Base-by-base conservation (phyloP, 345 rosid species). In the Angophora floribunda region DNA sequence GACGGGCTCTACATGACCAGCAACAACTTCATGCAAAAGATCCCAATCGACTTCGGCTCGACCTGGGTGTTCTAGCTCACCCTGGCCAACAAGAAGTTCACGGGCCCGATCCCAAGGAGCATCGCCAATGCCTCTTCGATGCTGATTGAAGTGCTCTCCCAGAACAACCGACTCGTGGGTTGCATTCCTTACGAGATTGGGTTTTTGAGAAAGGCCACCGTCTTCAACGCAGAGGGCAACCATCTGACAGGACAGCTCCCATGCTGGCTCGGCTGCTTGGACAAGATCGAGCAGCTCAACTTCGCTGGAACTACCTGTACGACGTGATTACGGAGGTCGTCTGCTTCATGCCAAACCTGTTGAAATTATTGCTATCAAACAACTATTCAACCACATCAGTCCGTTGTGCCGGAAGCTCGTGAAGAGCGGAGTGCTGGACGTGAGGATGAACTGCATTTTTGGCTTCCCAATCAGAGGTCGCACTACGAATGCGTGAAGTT, bases 101-200 rank as follows among this genome's bases (percentile, higher is more conserved):
- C 88, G 0, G 97, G 97, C 21, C 82, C 51, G 1, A 93, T 95
- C 41, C 97, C 97, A 4, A n/a, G 86, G 2, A 92, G 93, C 91
- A 93, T 95, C 79, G 97, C 95, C 28, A 51, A 51, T 8, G 93
- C 94, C n/a, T 59, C 28, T 4, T 78, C 89, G 78, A 88, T 93
- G 15, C 89, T 90, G 6, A 52, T 86, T 26, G 96, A 95, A 84
- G 91, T 93, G 6, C 94, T 95, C 85, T 93, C 94, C 92, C 59
- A 91, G 70, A 91, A 92, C 86, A 95, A 94, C 90, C 13, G 21
- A 1, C 91, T 95, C 13, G 22, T 88, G 1, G 97, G 95, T 2
- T 95, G 95, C 80, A 88, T 95, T 79, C 95, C 97, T 0, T 91
- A 91, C 51, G 93, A 95, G 89, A 92, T 94, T 13, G 97, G 97